phyloP scores from a whole-genome alignment of 1,284 basidiomycete species.

The Heliocybe sulcata region DNA sequence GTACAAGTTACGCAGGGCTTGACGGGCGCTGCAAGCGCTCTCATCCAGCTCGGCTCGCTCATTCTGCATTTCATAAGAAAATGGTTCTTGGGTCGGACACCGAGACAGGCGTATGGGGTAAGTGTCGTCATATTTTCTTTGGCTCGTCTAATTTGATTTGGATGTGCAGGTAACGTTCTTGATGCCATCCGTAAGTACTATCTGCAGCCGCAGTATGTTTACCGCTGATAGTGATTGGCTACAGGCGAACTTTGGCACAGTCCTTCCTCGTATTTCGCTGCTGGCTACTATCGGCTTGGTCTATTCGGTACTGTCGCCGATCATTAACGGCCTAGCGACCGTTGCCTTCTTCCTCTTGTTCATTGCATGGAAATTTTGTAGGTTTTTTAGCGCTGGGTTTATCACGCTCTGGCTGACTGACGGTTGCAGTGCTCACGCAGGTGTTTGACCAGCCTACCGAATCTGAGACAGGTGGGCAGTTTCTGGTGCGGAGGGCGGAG shows the following conservation, averaged over 20 bases:
- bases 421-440: slow-evolving; percentile 36
- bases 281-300: slow-evolving; percentile 47
- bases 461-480: slow-evolving; percentile 33
- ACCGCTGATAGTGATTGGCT: neutral
- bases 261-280: slow-evolving; percentile 42
- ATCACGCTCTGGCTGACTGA: neutral
- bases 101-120: slow-evolving; percentile 35
- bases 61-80: slow-evolving; percentile 63
- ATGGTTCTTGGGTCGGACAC: slow-evolving; percentile 45
- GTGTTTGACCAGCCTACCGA: slow-evolving; percentile 51
- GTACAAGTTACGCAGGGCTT: slow-evolving; percentile 47
- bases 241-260: slow-evolving; percentile 34
- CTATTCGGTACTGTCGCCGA: slow-evolving; percentile 68
- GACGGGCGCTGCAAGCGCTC: slow-evolving; percentile 45
- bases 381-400: slow-evolving; percentile 7
- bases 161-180: slow-evolving; percentile 19
- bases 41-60: slow-evolving; percentile 59
- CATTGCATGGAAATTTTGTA: slow-evolving; percentile 54
- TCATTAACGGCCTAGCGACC: slow-evolving; percentile 66
- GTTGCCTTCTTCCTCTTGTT: slow-evolving; percentile 54
- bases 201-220: neutral
- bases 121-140: slow-evolving; percentile 7
- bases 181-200: slow-evolving; percentile 15
- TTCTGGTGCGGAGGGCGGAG: slow-evolving; percentile 7
- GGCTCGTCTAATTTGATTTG: slow-evolving; percentile 21